A percentile compares a stretch with the other conserved stretches of the same genome.
phyloP scores from a whole-genome alignment of 371 early-diverging fungal genomes.

The Mucor indicus region DNA sequence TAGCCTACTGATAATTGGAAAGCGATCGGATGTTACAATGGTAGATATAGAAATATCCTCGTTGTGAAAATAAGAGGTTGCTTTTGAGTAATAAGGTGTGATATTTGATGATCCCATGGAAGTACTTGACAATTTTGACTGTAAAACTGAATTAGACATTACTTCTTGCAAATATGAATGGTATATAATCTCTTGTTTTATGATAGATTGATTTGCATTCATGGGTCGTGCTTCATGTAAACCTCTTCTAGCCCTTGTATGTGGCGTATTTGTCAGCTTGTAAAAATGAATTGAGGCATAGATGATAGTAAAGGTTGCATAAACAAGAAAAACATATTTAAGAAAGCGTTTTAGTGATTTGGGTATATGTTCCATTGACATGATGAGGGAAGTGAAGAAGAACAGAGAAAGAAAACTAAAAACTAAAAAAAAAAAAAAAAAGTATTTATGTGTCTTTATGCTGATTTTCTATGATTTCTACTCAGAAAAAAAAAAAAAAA shows the following conservation, averaged over 20 bases:
- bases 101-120: slow-evolving; percentile 53
- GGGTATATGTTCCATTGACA: too few species aligned
- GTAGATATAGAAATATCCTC: slow-evolving; percentile 57
- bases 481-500: too few species aligned
- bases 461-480: too few species aligned
- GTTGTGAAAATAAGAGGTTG: slow-evolving; percentile 21
- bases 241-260: slow-evolving; percentile 2
- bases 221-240: neutral
- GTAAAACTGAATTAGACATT: too few species aligned
- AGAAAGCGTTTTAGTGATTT: slow-evolving; percentile 4
- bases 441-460: too few species aligned
- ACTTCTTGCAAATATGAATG: too few species aligned
- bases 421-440: too few species aligned
- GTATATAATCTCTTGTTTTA: slow-evolving; percentile 6
- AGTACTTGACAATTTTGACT: slow-evolving; percentile 49
- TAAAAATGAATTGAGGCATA: slow-evolving; percentile 20
- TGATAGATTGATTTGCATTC: too few species aligned
- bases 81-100: slow-evolving; percentile 48
- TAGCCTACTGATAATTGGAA: slow-evolving; percentile 38
- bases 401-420: too few species aligned
- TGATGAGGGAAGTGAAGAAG: too few species aligned
- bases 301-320: slow-evolving; percentile 18
- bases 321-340: slow-evolving; percentile 20
- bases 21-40: slow-evolving; percentile 47
- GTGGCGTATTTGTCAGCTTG: neutral